Percentiles rank a stretch among this genome's conserved stretches.
phyloP scores from a whole-genome alignment of 2,329 filamentous ascomycete genomes.

The Pseudopithomyces maydicus region DNA sequence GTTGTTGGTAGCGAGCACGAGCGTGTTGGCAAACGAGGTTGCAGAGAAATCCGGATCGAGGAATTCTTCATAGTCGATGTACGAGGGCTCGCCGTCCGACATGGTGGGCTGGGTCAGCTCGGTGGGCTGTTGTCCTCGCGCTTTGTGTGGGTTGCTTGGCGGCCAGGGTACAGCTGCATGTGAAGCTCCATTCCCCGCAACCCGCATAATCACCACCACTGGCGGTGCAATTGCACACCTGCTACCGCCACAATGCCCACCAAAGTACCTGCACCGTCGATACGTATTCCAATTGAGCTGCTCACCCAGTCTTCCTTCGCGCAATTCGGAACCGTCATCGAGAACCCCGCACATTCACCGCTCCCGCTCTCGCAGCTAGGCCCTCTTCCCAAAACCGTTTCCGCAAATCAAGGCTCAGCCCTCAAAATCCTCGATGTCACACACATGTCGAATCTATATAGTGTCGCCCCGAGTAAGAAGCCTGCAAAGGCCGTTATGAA shows the following conservation, averaged over 20 bases:
- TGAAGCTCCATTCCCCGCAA: constrained; percentile 14
- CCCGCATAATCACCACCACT: neutral
- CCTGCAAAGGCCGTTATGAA: constrained; percentile 71
- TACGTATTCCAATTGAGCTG: constrained; percentile 63
- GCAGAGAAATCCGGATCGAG: constrained; percentile 82
- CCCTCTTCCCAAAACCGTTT: constrained; percentile 54
- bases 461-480: constrained; percentile 63
- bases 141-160: constrained; percentile 9
- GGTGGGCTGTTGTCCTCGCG: neutral
- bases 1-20: constrained; percentile 91
- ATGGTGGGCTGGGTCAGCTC: constrained; percentile 23
- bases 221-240: constrained; percentile 4
- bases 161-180: constrained; percentile 19
- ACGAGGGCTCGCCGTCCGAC: constrained; percentile 67
- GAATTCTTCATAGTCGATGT: constrained; percentile 95
- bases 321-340: constrained; percentile 81
- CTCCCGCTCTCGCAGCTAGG: constrained; percentile 56
- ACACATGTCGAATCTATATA: constrained; percentile 72
- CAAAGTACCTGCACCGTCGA: constrained; percentile 46
- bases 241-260: constrained; percentile 40
- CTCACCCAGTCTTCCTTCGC: constrained; percentile 73
- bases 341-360: constrained; percentile 67
- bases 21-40: constrained; percentile 80
- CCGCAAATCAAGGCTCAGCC: constrained; percentile 84
- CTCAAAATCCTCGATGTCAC: constrained; percentile 85